Base-by-base conservation (phyloP, 352 stramenopile species). In the Phytophthora vignae region DNA sequence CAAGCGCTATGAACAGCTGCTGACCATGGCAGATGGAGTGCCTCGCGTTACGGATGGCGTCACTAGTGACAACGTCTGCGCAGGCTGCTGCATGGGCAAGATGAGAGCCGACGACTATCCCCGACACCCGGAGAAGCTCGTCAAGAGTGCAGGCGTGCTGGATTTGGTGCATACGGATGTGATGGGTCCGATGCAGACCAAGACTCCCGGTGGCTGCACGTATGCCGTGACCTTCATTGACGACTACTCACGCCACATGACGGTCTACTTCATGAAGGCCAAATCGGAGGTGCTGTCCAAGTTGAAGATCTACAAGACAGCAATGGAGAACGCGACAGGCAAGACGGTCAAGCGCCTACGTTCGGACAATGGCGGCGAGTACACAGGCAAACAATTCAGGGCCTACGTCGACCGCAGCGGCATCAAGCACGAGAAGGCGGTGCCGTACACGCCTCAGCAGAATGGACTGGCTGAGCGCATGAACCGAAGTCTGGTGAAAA, bases 381-480 rank as follows among this genome's bases (percentile, higher is more conserved):
- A 44, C 14, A 44, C 36, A 12, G 38, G 14, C 38, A 44, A 44
- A 10, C 7, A 14, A 10, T 44, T 44, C 38, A 44, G 17, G 10
- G 3, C 14, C 38, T 44, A 44, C 38, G 0, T 44, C 11, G 38
- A 4, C 38, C 38, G 38, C 4, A 44, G 38, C 14, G 38, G 38
- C 38, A 44, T 44, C 38, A 44, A 44, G 38, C 38, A 44, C 17
- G 38, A n/a, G 11, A 44, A n/a, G 38, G 72, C 56, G 5, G 69
- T 68, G 42, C 62, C 69, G 25, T 71, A 71, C 50, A 72, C 17
- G 9, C 62, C 69, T 48, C 60, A 76, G 55, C 61, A 71, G 17
- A 76, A 76, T 57, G 61, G 62, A 27, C 19, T 71, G 15, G 67
- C 62, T 59, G 60, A 76, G 55, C 27, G 55, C 19, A 76, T 76